Percentiles rank a stretch among this genome's conserved stretches.
Conservation (phyloP, 257 asterid genomes). For the Petunia secreta region DNA sequence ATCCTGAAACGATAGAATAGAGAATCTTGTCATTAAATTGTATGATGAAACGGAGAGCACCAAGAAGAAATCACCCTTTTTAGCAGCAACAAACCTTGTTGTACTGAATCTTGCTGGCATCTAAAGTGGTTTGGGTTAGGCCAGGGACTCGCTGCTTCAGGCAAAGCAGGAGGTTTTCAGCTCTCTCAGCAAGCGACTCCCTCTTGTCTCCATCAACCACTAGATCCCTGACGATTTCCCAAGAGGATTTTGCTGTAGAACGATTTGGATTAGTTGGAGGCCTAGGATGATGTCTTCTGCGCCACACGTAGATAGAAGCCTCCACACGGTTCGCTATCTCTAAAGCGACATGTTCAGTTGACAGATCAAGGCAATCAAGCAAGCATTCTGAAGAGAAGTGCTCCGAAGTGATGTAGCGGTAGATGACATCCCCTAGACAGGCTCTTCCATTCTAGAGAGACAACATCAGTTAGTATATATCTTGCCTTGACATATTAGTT, state of each 20-base stretch:
- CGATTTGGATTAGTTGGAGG: constrained; percentile 50
- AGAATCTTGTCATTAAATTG: constrained; percentile 4
- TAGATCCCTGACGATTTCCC: constrained; percentile 84
- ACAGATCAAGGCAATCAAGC: constrained; percentile 81
- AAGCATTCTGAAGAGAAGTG: constrained; percentile 78
- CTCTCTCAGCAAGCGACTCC: constrained; percentile 71
- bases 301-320: constrained; percentile 78
- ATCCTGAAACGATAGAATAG: constrained; percentile 53
- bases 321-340: constrained; percentile 83
- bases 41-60: neutral
- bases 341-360: constrained; percentile 68
- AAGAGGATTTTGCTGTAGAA: constrained; percentile 71
- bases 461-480: neutral
- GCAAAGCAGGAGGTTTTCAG: constrained; percentile 70
- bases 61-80: neutral
- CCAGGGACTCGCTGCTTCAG: constrained; percentile 80
- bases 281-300: constrained; percentile 54
- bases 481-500: neutral
- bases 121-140: constrained; percentile 78
- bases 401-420: constrained; percentile 77
- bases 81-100: constrained; percentile 61
- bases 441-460: constrained; percentile 67
- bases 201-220: constrained; percentile 82
- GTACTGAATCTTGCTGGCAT: constrained; percentile 79
- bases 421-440: constrained; percentile 78